A percentile compares a stretch with the other conserved stretches of the same genome.
These are phyloP conservation scores for Curvularia sp. DNA, from an alignment of 2,329 filamentous ascomycete species.

Conservation along the genomic window DNA sequence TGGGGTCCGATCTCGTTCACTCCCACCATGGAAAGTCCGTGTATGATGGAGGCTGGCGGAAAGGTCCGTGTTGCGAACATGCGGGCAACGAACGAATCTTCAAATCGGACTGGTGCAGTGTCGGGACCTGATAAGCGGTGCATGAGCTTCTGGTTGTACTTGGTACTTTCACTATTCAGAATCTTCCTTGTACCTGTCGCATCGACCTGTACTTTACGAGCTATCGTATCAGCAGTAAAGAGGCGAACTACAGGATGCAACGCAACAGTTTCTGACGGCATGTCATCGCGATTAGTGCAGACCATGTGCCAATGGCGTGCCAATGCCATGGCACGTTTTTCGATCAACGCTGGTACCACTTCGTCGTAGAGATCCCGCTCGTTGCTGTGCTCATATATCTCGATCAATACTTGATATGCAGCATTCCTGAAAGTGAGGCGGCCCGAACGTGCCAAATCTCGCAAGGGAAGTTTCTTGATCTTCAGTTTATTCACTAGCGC, in stretches of 20 bases:
- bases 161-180: conserved; percentile 15
- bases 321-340: conserved; percentile 29
- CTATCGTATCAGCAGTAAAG: conserved; percentile 39
- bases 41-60: conserved; percentile 74
- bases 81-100: conserved; percentile 75
- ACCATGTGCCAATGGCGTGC: conserved; percentile 53
- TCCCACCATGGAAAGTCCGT: conserved; percentile 73
- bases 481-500: conserved; percentile 34
- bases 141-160: conserved; percentile 44
- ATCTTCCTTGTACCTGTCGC: conserved; percentile 13
- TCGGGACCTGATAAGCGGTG: conserved; percentile 51
- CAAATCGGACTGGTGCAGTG: conserved; percentile 55
- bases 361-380: conserved; percentile 54
- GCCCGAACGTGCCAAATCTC: conserved; percentile 23
- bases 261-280: conserved; percentile 47
- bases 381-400: conserved; percentile 50
- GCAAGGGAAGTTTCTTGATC: conserved; percentile 37
- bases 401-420: conserved; percentile 39
- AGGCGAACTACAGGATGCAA: conserved; percentile 39
- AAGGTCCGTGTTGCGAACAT: conserved; percentile 82
- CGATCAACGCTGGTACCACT: conserved; percentile 48
- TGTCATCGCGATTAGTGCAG: conserved; percentile 48
- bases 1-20: conserved; percentile 75
- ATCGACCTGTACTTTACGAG: conserved; percentile 15
- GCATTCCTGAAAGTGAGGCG: conserved; percentile 18